Evolutionary conservation across 139 green algal genomes (phyloP), one percentile per base, ranked within the genome.

Genomic region (Auxenochlorella protothecoides): DNA sequence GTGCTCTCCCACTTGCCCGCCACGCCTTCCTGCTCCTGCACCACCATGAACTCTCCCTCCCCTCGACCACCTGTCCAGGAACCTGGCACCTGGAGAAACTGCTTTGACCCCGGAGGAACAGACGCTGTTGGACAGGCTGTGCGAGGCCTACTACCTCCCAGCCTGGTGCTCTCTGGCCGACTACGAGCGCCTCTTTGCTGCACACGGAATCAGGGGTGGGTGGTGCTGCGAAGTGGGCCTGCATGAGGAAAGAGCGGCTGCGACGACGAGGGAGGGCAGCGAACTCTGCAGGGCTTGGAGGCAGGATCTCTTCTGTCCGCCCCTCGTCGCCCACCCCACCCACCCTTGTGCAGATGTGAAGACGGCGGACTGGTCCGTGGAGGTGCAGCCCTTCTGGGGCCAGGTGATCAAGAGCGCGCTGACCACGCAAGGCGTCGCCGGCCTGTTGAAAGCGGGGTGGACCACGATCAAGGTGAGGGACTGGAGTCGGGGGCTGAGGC

Each of bases 131-230:
- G 85, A 95, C 57, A 79, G 84, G 62, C 98, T 99, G 77, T 96
- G 89, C 78, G 86, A 95, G 64, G 95, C 93, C 0, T 99, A 99
- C 83, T 98, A 97, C 83, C 87, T 99, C 59, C 95, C 95, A 8
- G 78, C 80, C 6, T 99, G 95, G 95, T 97, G 92, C 85, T 94
- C 85, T 14, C 63, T 91, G 9, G 84, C 80, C 8, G 93, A 98
- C 72, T 99, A 99, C 78, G 57, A 86, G 70, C 14, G 63, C 4
- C 78, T 97, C 3, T 90, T 92, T 62, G 51, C 79, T 63, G 77
- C 75, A 44, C 27, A 77, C 15, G 86, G 86, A 2, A 53, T 88
- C 12, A 70, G 71, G 61, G 72, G 79, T 77, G 72, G 8, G 65
- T 72, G 6, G 53, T 56, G 56, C 68, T 65, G 55, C 3, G 59